Evolutionary conservation across 495 filamentous ascomycete species (phyloP).

Genomic region (Penicillium odoratum): DNA sequence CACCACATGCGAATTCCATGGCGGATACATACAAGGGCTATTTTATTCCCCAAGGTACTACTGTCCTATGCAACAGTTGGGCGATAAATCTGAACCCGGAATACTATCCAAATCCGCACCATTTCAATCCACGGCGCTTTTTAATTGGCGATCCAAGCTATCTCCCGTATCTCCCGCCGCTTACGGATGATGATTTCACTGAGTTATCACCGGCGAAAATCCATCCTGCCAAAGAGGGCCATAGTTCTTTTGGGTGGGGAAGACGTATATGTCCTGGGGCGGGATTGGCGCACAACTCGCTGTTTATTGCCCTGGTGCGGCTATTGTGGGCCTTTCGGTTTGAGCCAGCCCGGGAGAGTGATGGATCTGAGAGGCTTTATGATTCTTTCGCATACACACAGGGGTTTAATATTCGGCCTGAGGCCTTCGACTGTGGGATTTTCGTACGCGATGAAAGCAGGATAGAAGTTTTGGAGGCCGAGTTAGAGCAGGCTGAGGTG

Average conservation of each 20-base stretch:
- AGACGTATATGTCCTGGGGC: conserved; percentile 40
- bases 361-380: conserved; percentile 21
- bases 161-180: conserved; percentile 12
- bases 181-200: conserved; percentile 7
- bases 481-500: conserved; percentile 3
- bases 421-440: conserved; percentile 21
- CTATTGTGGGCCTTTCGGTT: conserved; percentile 57
- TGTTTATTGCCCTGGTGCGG: conserved; percentile 49
- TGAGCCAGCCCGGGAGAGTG: conserved; percentile 42
- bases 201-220: conserved; percentile 7
- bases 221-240: conserved; percentile 20
- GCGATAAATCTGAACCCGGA: conserved; percentile 42
- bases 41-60: conserved; percentile 47
- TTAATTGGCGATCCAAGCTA: conserved; percentile 19
- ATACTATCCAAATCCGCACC: conserved; percentile 40
- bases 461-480: conserved; percentile 8
- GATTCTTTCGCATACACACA: conserved; percentile 28
- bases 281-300: conserved; percentile 51
- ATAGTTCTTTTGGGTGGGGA: conserved; percentile 26
- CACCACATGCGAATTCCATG: conserved; percentile 52
- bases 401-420: conserved; percentile 25
- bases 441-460: conserved; percentile 11
- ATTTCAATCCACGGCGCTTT: conserved; percentile 46
- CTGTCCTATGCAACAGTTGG: conserved; percentile 46
- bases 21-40: conserved; percentile 54